phyloP scores from a whole-genome alignment of 2,329 filamentous ascomycete species.

The Botrytis pseudocinerea region DNA sequence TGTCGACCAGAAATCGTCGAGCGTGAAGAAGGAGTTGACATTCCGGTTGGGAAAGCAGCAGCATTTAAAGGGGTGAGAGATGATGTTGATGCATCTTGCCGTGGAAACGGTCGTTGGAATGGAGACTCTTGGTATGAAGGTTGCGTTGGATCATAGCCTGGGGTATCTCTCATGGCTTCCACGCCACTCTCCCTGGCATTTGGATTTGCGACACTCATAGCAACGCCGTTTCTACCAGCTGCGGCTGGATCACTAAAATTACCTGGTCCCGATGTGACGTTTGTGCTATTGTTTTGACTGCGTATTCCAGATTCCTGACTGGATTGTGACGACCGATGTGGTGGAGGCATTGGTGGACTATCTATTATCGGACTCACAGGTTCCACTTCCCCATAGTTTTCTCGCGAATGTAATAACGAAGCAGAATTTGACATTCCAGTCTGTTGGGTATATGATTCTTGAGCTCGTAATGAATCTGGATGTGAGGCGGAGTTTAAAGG shows the following conservation, averaged over 20 bases:
- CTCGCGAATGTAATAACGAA: conserved; percentile 12
- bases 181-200: conserved; percentile 65
- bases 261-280: conserved; percentile 63
- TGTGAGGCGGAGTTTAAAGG: conserved; percentile 10
- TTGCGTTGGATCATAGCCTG: conserved; percentile 34
- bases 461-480: not conserved
- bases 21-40: conserved; percentile 36
- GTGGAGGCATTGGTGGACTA: conserved; percentile 37
- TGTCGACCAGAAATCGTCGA: conserved; percentile 35
- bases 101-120: conserved; percentile 19
- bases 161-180: conserved; percentile 55
- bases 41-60: conserved; percentile 37
- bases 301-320: conserved; percentile 29
- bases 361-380: conserved; percentile 27
- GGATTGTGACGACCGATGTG: conserved; percentile 38
- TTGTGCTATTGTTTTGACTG: conserved; percentile 29
- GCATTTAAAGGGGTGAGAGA: conserved; percentile 38
- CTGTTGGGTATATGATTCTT: conserved; percentile 17
- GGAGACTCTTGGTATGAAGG: conserved; percentile 26
- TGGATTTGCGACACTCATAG: conserved; percentile 63
- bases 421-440: conserved; percentile 25
- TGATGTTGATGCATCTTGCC: conserved; percentile 32
- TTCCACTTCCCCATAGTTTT: conserved; percentile 27
- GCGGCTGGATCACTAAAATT: conserved; percentile 64
- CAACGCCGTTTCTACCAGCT: conserved; percentile 68